Conservation (phyloP, 1,284 basidiomycete species). For the Ustilago shanxiensis region DNA sequence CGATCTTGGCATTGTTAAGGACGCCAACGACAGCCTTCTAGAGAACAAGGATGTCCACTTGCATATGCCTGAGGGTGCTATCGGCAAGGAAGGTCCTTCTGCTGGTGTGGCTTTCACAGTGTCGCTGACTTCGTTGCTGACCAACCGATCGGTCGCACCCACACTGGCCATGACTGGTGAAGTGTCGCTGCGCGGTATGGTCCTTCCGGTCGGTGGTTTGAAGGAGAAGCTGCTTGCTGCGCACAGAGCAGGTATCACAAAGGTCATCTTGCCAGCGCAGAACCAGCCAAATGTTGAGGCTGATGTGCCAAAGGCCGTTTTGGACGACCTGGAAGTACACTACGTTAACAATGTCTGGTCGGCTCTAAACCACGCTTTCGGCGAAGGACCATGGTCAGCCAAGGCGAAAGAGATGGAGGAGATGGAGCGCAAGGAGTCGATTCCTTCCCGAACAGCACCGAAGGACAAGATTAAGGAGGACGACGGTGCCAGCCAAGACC, state of each 20-base stretch:
- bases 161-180: constrained; percentile 70
- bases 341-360: constrained; percentile 69
- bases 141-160: constrained; percentile 56
- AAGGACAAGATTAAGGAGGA: constrained; percentile 42
- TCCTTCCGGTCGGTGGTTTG: constrained; percentile 67
- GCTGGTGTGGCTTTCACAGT: constrained; percentile 93
- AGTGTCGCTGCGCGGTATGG: constrained; percentile 68
- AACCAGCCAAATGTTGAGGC: constrained; percentile 69
- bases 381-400: constrained; percentile 64
- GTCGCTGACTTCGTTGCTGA: constrained; percentile 89
- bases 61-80: constrained; percentile 77
- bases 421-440: constrained; percentile 44
- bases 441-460: background rate
- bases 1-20: constrained; percentile 81
- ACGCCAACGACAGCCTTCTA: constrained; percentile 80
- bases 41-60: constrained; percentile 75
- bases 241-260: constrained; percentile 65
- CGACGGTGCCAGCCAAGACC: constrained; percentile 54
- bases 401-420: constrained; percentile 62
- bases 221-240: constrained; percentile 70
- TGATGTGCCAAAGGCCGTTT: constrained; percentile 66
- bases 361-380: constrained; percentile 67
- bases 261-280: constrained; percentile 66
- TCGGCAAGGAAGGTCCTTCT: constrained; percentile 97
- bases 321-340: constrained; percentile 66